Percentiles rank a stretch among this genome's conserved stretches.
Evolutionary conservation across 148 eudicot species (phyloP).

Genomic region (Pharnaceum exiguum): DNA sequence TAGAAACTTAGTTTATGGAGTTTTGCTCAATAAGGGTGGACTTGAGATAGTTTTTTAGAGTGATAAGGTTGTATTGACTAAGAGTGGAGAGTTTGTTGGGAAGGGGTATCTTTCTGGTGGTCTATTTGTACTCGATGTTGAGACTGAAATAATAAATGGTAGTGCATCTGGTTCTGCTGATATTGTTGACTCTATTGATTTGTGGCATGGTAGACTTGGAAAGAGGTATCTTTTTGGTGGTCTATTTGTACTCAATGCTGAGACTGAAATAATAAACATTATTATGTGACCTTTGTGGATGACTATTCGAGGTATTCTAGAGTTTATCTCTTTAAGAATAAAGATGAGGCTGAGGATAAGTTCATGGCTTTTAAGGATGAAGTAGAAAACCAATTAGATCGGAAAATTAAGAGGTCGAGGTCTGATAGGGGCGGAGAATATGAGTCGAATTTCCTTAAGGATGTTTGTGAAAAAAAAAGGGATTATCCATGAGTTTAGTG

Average conservation of each 20-base stretch:
- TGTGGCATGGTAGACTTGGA: background rate
- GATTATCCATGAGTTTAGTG: background rate
- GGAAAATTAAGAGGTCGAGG: background rate
- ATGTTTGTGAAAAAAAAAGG: background rate
- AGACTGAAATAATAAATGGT: background rate
- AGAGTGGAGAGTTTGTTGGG: background rate
- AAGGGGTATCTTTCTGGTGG: background rate
- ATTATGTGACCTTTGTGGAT: background rate
- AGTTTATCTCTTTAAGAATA: background rate
- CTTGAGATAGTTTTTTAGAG: background rate
- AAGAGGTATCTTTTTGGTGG: background rate
- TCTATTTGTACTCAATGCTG: background rate
- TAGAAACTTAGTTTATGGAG: background rate
- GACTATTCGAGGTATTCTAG: background rate
- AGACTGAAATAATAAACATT: background rate
- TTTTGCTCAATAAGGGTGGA: background rate
- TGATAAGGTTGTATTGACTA: background rate
- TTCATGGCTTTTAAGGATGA: too few relatives aligned
- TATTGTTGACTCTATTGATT: background rate
- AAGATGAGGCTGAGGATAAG: too few relatives aligned
- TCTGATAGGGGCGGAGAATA: background rate
- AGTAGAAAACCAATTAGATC: background rate
- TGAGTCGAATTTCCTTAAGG: background rate
- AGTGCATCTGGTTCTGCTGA: background rate
- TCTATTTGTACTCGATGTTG: background rate